Evolutionary conservation across 176 grass and related monocot species (phyloP), one percentile per base, ranked within the genome.

Genomic region (Typha latifolia): DNA sequence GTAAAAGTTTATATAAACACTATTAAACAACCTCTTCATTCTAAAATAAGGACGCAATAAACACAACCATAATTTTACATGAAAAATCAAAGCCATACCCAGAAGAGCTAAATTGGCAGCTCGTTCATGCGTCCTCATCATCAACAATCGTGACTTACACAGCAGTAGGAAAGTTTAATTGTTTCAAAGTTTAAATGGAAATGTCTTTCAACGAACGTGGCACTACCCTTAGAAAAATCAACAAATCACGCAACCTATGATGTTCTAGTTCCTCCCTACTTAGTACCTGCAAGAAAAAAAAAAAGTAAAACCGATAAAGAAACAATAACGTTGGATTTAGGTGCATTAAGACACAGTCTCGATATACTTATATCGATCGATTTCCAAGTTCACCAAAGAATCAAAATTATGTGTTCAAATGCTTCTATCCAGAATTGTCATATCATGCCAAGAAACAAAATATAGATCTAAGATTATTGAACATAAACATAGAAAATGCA

Each of bases 91-190:
- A 63, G 68, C 20, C 51, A 13, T 71, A 92, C 93, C 93, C 13
- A 83, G 70, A 84, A 97, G 93, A 57, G 83, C 83, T 75, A 97
- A 50, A 34, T 73, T 97, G 0, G 88, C 88, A 67, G 84, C 82
- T 15, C 78, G 72, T 72, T 89, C 92, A 62, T 79, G 82, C 0
- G 75, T 72, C 37, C 23, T 97, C 93, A 92, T 97, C 15, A 7
- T 76, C 29, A 72, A 21, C 3, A 67, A 67, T 59, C 48, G 32
- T 57, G 18, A 34, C 3, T 67, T 51, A n/a, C 14, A 14, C 16
- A 12, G 72, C 26, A 75, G n/a, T 21, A 59, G 20, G 5, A 59
- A 59, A 59, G 16, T 59, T 59, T 22, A 10, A 19, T 19, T 19
- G 53, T 21, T 0, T 9, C 0, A 55, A 15, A 55, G n/a, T 4